These are phyloP conservation scores for Fusarium sp. DNA, from an alignment of 2,329 filamentous ascomycete species.

Conservation along the genomic window DNA sequence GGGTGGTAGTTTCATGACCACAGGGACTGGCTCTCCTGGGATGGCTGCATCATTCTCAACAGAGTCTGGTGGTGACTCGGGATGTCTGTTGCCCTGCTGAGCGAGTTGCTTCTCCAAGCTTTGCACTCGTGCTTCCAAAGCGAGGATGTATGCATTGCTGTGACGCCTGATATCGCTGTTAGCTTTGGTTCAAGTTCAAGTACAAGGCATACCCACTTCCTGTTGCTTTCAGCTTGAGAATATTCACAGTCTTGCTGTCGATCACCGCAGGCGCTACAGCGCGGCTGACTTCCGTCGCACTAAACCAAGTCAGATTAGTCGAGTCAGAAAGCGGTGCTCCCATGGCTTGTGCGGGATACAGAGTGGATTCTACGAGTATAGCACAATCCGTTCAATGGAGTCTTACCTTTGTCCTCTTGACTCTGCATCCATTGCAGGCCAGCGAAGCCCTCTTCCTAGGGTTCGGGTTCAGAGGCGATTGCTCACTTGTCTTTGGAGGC, in stretches of 20 bases:
- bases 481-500: neutral
- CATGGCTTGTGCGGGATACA: neutral
- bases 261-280: constrained; percentile 7
- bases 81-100: neutral
- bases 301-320: neutral
- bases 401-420: constrained; percentile 14
- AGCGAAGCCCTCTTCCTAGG: constrained; percentile 14
- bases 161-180: neutral
- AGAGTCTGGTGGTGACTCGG: constrained; percentile 1
- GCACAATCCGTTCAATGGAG: neutral
- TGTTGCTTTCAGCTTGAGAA: constrained; percentile 10
- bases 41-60: neutral
- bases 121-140: constrained; percentile 3
- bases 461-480: neutral
- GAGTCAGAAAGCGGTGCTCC: neutral
- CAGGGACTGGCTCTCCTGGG: neutral
- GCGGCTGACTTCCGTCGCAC: constrained; percentile 13
- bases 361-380: neutral
- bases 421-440: constrained; percentile 7
- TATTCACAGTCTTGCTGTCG: constrained; percentile 10
- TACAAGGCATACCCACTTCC: neutral
- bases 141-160: constrained; percentile 10
- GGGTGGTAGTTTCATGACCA: neutral
- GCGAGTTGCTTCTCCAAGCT: constrained; percentile 1
- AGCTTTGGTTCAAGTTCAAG: fast-evolving